phyloP scores from a whole-genome alignment of 768 basidiomycete species.

The Nevesoporus exiguus region DNA sequence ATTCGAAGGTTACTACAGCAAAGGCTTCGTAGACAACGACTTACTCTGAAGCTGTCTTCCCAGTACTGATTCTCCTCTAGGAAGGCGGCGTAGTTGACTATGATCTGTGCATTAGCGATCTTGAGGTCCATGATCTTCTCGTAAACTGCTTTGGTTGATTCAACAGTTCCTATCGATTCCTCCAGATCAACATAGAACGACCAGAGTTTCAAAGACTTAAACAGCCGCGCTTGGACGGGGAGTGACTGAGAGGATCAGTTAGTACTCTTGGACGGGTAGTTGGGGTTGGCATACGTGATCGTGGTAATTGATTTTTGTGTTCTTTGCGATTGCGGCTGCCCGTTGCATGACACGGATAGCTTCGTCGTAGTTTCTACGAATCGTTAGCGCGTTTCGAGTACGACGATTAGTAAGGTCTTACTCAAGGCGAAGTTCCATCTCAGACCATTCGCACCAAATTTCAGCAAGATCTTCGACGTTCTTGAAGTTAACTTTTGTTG shows the following conservation, averaged over 20 bases:
- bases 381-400: constrained; percentile 9
- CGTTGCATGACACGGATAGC: constrained; percentile 95
- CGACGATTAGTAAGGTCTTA: constrained; percentile 39
- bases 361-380: constrained; percentile 89
- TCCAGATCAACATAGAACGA: constrained; percentile 98
- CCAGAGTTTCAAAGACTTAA: constrained; percentile 98
- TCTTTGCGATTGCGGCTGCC: constrained; percentile 88
- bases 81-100: constrained; percentile 96
- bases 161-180: constrained; percentile 93
- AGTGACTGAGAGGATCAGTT: constrained; percentile 51
- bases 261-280: constrained; percentile 4
- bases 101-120: constrained; percentile 97
- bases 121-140: constrained; percentile 95
- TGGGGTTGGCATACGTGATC: constrained; percentile 67
- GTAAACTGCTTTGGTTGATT: constrained; percentile 87
- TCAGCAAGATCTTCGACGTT: constrained; percentile 97
- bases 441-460: constrained; percentile 99
- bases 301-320: constrained; percentile 87
- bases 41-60: constrained; percentile 97
- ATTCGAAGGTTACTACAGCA: constrained; percentile 8
- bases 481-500: constrained; percentile 86
- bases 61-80: constrained; percentile 97
- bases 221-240: constrained; percentile 82
- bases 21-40: constrained; percentile 32
- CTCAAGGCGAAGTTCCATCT: constrained; percentile 97